Conservation (phyloP, 768 basidiomycete genomes). For the Agrocybe chaxingu region DNA sequence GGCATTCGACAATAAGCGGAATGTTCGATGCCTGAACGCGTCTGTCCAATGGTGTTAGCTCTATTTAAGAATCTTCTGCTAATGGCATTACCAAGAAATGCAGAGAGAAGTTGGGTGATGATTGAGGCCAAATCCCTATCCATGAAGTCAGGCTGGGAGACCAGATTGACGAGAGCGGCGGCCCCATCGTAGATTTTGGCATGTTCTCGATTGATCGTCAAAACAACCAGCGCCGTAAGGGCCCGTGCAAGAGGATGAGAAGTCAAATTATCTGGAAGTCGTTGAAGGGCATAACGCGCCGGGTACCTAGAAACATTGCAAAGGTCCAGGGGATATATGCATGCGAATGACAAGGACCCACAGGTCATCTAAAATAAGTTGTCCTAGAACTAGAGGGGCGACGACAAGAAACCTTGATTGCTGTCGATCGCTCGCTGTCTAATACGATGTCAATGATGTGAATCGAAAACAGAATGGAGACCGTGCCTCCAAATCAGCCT, state of each 20-base stretch:
- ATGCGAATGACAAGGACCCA: constrained; percentile 28
- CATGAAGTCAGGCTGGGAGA: constrained; percentile 40
- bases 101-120: constrained; percentile 38
- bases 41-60: constrained; percentile 31
- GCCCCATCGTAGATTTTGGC: constrained; percentile 51
- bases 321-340: neutral
- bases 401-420: constrained; percentile 48
- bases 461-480: neutral
- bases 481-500: constrained; percentile 51
- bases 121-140: constrained; percentile 44
- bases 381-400: constrained; percentile 60
- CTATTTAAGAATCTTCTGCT: neutral
- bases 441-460: constrained; percentile 5
- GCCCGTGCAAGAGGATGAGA: constrained; percentile 43
- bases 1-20: constrained; percentile 56
- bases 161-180: constrained; percentile 34
- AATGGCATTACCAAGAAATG: constrained; percentile 47
- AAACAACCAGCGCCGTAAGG: constrained; percentile 43
- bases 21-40: constrained; percentile 54
- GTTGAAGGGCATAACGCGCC: constrained; percentile 54
- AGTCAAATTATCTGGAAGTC: constrained; percentile 48
- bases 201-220: constrained; percentile 55
- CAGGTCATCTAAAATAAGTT: constrained; percentile 64
- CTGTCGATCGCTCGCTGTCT: constrained; percentile 37
- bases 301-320: constrained; percentile 39